Conservation (phyloP, 2,329 filamentous ascomycete species). For the Fusarium sp. region DNA sequence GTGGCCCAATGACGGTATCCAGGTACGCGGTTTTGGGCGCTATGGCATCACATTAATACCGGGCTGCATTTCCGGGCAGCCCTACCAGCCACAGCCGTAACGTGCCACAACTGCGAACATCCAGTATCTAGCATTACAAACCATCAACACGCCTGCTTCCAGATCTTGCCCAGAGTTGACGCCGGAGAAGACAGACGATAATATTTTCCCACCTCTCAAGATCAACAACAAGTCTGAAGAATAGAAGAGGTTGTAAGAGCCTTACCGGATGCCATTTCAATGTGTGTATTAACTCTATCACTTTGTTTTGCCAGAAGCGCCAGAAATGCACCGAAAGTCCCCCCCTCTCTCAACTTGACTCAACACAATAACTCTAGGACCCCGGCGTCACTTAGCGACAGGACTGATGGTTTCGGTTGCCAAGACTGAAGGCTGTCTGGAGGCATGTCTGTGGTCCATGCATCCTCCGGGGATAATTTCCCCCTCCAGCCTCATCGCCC, state of each 20-base stretch:
- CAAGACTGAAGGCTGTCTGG: constrained; percentile 4
- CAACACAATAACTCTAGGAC: neutral
- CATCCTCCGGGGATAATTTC: neutral
- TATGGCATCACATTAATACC: constrained; percentile 1
- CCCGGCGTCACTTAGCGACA: too few species aligned
- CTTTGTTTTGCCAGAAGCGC: too few species aligned
- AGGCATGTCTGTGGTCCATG: constrained; percentile 1
- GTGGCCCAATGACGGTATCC: neutral
- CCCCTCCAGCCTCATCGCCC: neutral
- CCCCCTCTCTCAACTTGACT: neutral
- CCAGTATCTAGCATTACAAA: neutral
- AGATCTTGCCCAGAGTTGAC: neutral
- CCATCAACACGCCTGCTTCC: too few species aligned
- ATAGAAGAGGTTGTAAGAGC: too few species aligned
- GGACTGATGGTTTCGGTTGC: constrained; percentile 5
- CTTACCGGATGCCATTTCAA: neutral
- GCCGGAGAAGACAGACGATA: neutral
- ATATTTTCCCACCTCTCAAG: too few species aligned
- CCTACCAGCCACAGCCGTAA: constrained; percentile 12
- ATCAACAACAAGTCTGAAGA: too few species aligned
- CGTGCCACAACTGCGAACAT: constrained; percentile 1
- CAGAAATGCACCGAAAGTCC: neutral
- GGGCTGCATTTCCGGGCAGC: constrained; percentile 3
- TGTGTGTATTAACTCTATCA: neutral
- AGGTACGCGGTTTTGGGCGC: constrained; percentile 7